Evolutionary conservation across 164 flowering plant genomes (phyloP), one percentile per base, ranked within the genome.

Genomic region (Dillenia turbinata): DNA sequence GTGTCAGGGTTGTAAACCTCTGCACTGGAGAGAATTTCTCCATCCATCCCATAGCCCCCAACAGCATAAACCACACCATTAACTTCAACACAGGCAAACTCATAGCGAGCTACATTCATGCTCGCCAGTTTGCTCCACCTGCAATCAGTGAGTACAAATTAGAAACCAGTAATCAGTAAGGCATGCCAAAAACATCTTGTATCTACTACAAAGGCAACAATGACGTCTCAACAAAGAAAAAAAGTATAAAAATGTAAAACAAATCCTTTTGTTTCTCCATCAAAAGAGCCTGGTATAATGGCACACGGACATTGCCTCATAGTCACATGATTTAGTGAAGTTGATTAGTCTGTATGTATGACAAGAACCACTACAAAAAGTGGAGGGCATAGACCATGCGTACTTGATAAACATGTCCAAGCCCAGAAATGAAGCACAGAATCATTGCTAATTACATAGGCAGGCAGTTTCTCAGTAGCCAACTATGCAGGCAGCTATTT

Each of bases 11-110:
- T 73, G 67, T 87, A 94, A 49, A 85, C 78, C 81, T 94, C 99
- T 6, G 78, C 94, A 71, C 90, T 79, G 9, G 90, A 88, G 49
- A 94, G 92, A 73, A 77, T 72, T 54, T 85, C 86, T 0, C 97
- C 97, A 48, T 84, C 79, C n/a, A 26, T 56, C 5, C 96, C 96
- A 66, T 77, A 81, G 15, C 99, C 99, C 62, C 99, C 99, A 22
- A 82, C 96, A 15, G 75, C 97, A 60, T 88, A 94, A 51, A 89
- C 78, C 66, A 66, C 61, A 43, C 96, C 97, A 66, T 85, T 78
- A 7, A 91, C 92, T 66, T 83, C 96, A 8, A 96, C 90, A 59
- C 94, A 88, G 6, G 96, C 99, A 69, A 94, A 94, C 71, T 94
- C 94, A 51, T 78, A 83, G 54, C 99, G 95, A 40, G 96, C 92